Evolutionary conservation across 225 moss, liverwort and hornwort species (phyloP).

Genomic region (Pseudisothecium myosuroides): DNA sequence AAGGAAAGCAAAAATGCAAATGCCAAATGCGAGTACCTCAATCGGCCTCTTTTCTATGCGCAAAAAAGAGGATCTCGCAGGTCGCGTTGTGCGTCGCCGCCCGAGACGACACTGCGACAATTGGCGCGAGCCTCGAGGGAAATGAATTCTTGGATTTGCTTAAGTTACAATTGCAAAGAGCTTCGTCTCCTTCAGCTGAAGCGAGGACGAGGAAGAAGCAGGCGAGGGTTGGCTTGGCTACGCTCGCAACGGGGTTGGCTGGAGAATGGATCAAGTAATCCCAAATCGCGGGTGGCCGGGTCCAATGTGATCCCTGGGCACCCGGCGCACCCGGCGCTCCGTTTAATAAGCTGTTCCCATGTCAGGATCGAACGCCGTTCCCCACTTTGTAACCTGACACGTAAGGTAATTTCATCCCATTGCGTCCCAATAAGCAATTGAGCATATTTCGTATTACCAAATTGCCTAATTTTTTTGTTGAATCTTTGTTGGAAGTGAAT

Average conservation of each 20-base stretch:
- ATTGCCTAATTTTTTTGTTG: neutral
- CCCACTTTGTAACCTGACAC: neutral
- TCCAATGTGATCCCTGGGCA: neutral
- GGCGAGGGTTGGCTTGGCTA: neutral
- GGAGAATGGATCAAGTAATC: slow-evolving; percentile 5
- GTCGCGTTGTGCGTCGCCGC: neutral
- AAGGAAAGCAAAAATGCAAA: neutral
- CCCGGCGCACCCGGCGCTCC: neutral
- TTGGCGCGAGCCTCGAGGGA: neutral
- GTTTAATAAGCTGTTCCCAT: neutral
- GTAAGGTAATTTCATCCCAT: neutral
- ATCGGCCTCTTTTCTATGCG: neutral
- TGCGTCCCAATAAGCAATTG: neutral
- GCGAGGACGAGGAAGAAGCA: neutral
- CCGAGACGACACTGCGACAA: neutral
- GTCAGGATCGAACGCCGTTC: neutral
- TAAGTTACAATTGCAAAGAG: neutral
- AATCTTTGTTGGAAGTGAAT: neutral
- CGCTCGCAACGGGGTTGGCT: slow-evolving; percentile 1
- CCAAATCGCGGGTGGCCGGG: neutral
- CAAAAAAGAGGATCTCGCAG: neutral
- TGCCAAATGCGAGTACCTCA: neutral
- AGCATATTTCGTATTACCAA: neutral
- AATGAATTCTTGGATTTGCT: neutral
- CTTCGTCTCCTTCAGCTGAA: neutral